Evolutionary conservation across 768 basidiomycete species (phyloP).

Genomic region (Tulasnella sp.): DNA sequence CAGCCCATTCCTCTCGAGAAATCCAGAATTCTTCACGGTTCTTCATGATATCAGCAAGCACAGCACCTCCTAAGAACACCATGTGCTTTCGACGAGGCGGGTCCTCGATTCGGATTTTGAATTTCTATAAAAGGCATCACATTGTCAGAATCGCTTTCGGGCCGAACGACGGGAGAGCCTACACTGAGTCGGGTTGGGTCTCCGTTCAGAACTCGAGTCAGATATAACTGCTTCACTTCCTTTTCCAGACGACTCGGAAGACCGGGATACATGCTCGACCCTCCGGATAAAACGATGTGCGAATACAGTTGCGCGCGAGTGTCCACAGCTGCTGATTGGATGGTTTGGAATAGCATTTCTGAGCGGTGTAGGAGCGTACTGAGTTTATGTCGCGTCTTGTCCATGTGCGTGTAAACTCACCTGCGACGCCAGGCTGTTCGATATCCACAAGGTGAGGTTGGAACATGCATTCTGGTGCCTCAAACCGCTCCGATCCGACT

Average conservation of each 20-base stretch:
- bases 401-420: slow-evolving; percentile 28
- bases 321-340: slow-evolving; percentile 85
- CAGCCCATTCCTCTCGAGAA: slow-evolving; percentile 86
- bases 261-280: slow-evolving; percentile 98
- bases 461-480: slow-evolving; percentile 99
- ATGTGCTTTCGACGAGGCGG: slow-evolving; percentile 97
- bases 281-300: slow-evolving; percentile 94
- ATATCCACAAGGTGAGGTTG: slow-evolving; percentile 96
- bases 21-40: slow-evolving; percentile 91
- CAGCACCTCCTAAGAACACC: slow-evolving; percentile 99
- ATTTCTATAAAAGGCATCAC: slow-evolving; percentile 60
- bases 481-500: slow-evolving; percentile 96
- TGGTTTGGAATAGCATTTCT: slow-evolving; percentile 97
- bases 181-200: slow-evolving; percentile 81
- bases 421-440: slow-evolving; percentile 93
- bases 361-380: background rate
- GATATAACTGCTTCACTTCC: slow-evolving; percentile 99
- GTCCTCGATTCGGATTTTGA: slow-evolving; percentile 98
- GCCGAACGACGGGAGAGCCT: slow-evolving; percentile 26
- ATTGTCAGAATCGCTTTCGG: background rate
- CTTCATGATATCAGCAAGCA: slow-evolving; percentile 98
- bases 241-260: slow-evolving; percentile 94
- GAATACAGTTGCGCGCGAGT: slow-evolving; percentile 87
- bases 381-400: background rate
- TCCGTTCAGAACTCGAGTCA: slow-evolving; percentile 75